These are phyloP conservation scores for Podospora pseudoanserina DNA, from an alignment of 495 filamentous ascomycete genomes.

Conservation along the genomic window DNA sequence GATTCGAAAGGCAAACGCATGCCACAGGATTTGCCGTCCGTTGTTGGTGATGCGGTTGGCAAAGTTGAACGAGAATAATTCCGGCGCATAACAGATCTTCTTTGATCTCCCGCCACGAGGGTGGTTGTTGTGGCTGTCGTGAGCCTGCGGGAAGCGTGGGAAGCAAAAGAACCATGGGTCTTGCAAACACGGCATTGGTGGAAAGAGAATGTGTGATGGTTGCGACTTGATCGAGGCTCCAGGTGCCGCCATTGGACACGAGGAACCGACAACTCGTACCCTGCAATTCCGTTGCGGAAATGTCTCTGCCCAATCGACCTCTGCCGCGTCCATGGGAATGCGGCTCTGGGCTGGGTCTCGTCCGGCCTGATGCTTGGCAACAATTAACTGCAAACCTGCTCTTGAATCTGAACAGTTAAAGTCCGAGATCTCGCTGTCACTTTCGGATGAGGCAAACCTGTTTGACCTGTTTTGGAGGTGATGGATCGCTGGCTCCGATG, in stretches of 20 bases:
- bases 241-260: neutral
- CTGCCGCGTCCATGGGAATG: neutral
- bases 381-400: neutral
- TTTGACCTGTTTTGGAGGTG: too few species aligned
- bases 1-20: conserved; percentile 4
- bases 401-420: neutral
- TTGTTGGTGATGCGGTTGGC: neutral
- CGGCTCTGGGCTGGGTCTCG: conserved; percentile 3
- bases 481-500: too few species aligned
- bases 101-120: conserved; percentile 8
- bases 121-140: neutral
- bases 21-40: neutral
- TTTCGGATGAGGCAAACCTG: neutral
- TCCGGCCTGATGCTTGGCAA: conserved; percentile 1
- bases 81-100: conserved; percentile 9
- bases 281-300: neutral
- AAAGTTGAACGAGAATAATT: neutral
- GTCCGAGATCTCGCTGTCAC: neutral
- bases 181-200: neutral
- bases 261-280: neutral
- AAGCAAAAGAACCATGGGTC: neutral
- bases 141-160: neutral
- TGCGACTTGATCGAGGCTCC: neutral
- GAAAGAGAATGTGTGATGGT: neutral
- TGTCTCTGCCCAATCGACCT: conserved; percentile 4